phyloP scores from a whole-genome alignment of 179 eudicot species.

The Corrigiola litoralis region DNA sequence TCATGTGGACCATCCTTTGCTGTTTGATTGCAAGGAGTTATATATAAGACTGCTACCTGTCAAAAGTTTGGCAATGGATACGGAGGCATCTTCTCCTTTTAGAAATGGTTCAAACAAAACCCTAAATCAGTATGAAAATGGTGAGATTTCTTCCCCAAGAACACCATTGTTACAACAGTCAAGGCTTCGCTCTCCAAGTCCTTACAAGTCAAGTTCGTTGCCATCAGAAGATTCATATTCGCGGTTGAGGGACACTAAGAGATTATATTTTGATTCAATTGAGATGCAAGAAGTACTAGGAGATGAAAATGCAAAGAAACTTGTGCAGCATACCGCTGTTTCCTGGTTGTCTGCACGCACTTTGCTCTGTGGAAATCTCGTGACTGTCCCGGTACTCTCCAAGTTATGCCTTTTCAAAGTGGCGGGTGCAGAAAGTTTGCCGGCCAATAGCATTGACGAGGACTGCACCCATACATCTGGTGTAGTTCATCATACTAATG shows the following conservation, averaged over 20 bases:
- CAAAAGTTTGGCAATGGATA: slow-evolving; percentile 16
- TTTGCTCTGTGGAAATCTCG: slow-evolving; percentile 67
- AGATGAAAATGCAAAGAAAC: slow-evolving; percentile 54
- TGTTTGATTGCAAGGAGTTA: slow-evolving; percentile 45
- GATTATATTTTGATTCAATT: slow-evolving; percentile 26
- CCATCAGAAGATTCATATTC: slow-evolving; percentile 32
- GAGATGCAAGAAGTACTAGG: slow-evolving; percentile 50
- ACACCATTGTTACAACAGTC: slow-evolving; percentile 52
- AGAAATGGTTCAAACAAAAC: slow-evolving; percentile 19
- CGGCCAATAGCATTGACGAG: slow-evolving; percentile 19
- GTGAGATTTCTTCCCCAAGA: slow-evolving; percentile 53
- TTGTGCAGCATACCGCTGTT: slow-evolving; percentile 50
- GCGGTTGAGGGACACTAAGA: slow-evolving; percentile 17
- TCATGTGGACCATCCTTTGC: slow-evolving; percentile 17
- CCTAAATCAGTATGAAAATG: slow-evolving; percentile 35
- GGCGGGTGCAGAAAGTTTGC: slow-evolving; percentile 36
- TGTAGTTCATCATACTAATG: slow-evolving; percentile 23
- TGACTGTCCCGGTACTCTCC: slow-evolving; percentile 57
- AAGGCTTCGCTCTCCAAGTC: slow-evolving; percentile 43
- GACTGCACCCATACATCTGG: slow-evolving; percentile 13
- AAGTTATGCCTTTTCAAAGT: slow-evolving; percentile 57
- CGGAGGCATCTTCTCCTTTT: slow-evolving; percentile 14
- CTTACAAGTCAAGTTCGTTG: slow-evolving; percentile 33
- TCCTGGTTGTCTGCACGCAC: slow-evolving; percentile 58
- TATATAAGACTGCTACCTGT: slow-evolving; percentile 41